These are phyloP conservation scores for Aspergillus transmontanensis DNA, from an alignment of 2,329 filamentous ascomycete genomes.

Conservation along the genomic window DNA sequence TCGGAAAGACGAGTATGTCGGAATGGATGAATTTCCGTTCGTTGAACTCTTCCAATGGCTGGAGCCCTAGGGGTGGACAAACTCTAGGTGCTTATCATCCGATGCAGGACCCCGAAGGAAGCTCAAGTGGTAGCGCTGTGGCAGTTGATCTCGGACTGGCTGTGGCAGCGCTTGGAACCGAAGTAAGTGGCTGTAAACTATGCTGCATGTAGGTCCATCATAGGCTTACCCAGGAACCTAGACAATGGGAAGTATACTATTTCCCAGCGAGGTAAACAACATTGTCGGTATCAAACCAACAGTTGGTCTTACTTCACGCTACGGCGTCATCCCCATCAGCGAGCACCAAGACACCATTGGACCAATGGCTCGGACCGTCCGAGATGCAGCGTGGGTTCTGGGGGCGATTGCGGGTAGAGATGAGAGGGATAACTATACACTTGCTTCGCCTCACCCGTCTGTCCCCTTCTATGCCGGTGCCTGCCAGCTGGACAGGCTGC, in stretches of 20 bases:
- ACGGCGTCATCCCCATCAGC: conserved; percentile 66
- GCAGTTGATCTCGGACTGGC: conserved; percentile 62
- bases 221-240: conserved; percentile 20
- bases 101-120: conserved; percentile 63
- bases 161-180: conserved; percentile 62
- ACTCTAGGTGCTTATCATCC: conserved; percentile 63
- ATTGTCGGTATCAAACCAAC: conserved; percentile 70
- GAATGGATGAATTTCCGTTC: conserved; percentile 68
- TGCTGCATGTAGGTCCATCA: neutral
- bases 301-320: conserved; percentile 62
- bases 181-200: conserved; percentile 34
- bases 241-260: conserved; percentile 66
- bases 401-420: conserved; percentile 62
- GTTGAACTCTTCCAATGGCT: conserved; percentile 59
- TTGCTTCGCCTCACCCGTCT: conserved; percentile 56
- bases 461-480: conserved; percentile 64
- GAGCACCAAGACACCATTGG: conserved; percentile 60
- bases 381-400: conserved; percentile 60
- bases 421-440: conserved; percentile 59
- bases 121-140: conserved; percentile 65
- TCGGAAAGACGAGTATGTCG: conserved; percentile 67
- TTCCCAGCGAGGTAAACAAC: conserved; percentile 58
- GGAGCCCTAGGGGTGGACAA: conserved; percentile 67
- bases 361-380: conserved; percentile 61
- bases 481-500: conserved; percentile 55